Evolutionary conservation across 768 basidiomycete genomes (phyloP), one percentile per base, ranked within the genome.

Genomic region (Macrolepiota fuliginosa): DNA sequence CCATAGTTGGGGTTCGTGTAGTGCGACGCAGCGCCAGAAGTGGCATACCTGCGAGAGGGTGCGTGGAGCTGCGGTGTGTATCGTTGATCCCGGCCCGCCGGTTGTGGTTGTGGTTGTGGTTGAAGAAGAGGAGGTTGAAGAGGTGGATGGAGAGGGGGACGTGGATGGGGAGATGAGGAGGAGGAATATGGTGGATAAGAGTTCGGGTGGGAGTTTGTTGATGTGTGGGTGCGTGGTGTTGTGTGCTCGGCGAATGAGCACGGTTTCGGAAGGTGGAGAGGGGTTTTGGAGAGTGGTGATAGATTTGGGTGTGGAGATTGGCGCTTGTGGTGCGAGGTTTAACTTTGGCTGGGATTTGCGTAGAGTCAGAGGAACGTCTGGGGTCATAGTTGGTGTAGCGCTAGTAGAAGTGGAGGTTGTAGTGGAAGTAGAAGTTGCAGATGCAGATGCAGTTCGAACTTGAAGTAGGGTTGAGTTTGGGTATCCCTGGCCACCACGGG

Each of bases 1-100:
- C 58, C 58, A 59, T 22, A 59, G 35, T 1, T 52, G 29, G 2
- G 58, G 58, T 29, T 59, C 58, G 25, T 25, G 11, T 5, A 59
- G 24, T 1, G 58, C 58, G 1, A 59, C 27, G 22, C 50, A 52
- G 4, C 58, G 58, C 58, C 58, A 59, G 24, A 52, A 29, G 1
- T 59, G 50, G 27, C 58, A 59, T n/a, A 59, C 58, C 29, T 59
- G 58, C 11, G 58, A 59, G 22, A 59, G n/a, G 0, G 12, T 22
- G 17, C 58, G 49, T n/a, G 58, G 50, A 15, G 56, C n/a, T n/a
- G 10, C 32, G 3, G 54, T 29, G 13, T 25, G 47, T 24, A 19
- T 17, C 10, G 42, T 54, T 17, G 51, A 53, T n/a, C 13, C 13
- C n/a, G 51, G n/a, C 11, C 27, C 1, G 13, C 51, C 51, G 17